These are phyloP conservation scores for Dactylonectria estremocensis DNA, from an alignment of 2,329 filamentous ascomycete genomes.

Conservation along the genomic window DNA sequence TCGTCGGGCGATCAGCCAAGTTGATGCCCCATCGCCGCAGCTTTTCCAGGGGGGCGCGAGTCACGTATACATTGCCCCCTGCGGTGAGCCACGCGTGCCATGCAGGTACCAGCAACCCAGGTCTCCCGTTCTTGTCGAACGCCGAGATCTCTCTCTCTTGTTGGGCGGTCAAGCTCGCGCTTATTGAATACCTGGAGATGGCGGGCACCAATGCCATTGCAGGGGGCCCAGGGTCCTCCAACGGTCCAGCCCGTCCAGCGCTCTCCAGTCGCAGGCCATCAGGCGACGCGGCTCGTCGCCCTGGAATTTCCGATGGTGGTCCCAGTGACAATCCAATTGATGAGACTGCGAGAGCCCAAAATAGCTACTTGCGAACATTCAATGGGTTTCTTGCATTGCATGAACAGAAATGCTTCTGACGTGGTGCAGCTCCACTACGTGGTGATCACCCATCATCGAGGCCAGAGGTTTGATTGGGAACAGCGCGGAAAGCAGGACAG, in stretches of 20 bases:
- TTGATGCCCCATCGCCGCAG: conserved; percentile 18
- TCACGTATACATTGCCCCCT: conserved; percentile 39
- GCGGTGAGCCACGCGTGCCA: conserved; percentile 30
- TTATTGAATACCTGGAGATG: conserved; percentile 3
- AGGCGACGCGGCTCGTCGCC: conserved; percentile 26
- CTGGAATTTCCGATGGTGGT: conserved; percentile 26
- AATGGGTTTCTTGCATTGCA: conserved; percentile 41
- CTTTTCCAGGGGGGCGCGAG: conserved; percentile 21
- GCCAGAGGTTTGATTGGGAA: not conserved
- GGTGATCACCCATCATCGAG: not conserved
- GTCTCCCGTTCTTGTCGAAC: conserved; percentile 23
- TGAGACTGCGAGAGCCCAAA: not conserved
- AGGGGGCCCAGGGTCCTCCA: conserved; percentile 9
- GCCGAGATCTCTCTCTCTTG: conserved; percentile 38
- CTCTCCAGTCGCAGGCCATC: not conserved
- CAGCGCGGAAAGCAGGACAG: not conserved
- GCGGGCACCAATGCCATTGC: conserved; percentile 15
- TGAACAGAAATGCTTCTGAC: conserved; percentile 19
- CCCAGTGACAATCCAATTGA: not conserved
- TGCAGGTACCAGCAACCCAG: conserved; percentile 41
- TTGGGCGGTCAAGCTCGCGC: conserved; percentile 16
- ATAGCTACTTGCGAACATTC: conserved; percentile 23
- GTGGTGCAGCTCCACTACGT: conserved; percentile 37
- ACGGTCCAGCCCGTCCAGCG: conserved; percentile 9
- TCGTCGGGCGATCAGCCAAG: conserved; percentile 13